These are phyloP conservation scores for Pseudozyma sp. DNA, from an alignment of 1,284 basidiomycete species.

Conservation along the genomic window DNA sequence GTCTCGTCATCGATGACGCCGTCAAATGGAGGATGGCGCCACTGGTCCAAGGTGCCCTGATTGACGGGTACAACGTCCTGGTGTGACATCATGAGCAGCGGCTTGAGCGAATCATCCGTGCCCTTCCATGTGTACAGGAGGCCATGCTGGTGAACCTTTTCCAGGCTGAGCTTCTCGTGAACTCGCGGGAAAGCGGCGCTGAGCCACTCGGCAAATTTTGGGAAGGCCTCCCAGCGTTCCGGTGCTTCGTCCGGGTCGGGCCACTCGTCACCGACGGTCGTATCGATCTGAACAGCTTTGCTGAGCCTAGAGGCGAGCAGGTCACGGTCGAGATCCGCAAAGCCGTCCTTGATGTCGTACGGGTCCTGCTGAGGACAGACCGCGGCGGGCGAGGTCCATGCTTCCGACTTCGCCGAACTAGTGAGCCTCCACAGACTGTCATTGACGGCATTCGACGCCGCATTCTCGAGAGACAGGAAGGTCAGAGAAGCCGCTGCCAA, in stretches of 20 bases:
- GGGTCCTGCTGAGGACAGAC: conserved; percentile 43
- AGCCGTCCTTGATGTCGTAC: conserved; percentile 41
- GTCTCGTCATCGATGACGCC: conserved; percentile 70
- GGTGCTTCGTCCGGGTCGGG: conserved; percentile 47
- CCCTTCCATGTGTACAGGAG: conserved; percentile 78
- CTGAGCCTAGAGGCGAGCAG: conserved; percentile 49
- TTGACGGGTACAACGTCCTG: conserved; percentile 73
- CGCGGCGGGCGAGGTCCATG: conserved; percentile 5
- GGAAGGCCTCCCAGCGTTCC: conserved; percentile 49
- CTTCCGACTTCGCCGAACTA: conserved; percentile 14
- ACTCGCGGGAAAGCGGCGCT: conserved; percentile 46
- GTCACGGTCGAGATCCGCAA: conserved; percentile 34
- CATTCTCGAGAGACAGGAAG: conserved; percentile 39
- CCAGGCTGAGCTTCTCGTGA: conserved; percentile 42
- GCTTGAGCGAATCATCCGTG: conserved; percentile 74
- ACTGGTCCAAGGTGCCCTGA: conserved; percentile 70
- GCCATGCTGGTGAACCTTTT: conserved; percentile 75
- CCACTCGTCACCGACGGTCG: conserved; percentile 56
- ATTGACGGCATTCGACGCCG: conserved; percentile 30
- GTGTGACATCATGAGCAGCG: conserved; percentile 74
- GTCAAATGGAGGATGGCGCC: conserved; percentile 72
- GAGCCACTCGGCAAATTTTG: conserved; percentile 54
- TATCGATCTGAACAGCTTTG: conserved; percentile 59
- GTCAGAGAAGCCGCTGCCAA: conserved; percentile 23
- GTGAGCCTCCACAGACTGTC: conserved; percentile 33